Evolutionary conservation across 129 eudicot species (phyloP).

Genomic region (Chrysanthemum makinoi): DNA sequence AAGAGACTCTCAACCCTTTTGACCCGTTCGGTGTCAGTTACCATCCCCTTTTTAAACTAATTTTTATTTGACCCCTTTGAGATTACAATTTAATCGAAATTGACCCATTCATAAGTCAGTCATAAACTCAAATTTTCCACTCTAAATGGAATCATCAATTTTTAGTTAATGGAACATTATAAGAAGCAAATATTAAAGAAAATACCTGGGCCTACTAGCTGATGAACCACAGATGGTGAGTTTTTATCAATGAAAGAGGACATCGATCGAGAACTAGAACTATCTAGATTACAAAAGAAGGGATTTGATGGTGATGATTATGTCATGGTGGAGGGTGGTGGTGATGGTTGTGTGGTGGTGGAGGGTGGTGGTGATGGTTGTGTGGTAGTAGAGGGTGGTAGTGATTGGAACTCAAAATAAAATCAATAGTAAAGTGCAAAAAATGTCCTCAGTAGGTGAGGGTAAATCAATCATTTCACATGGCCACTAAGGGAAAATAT

Average conservation of each 20-base stretch:
- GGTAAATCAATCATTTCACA: too few species aligned
- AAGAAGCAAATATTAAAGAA: constrained; percentile 7
- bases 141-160: background rate
- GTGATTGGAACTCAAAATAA: too few species aligned
- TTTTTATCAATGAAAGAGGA: constrained; percentile 29
- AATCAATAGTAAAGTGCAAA: too few species aligned
- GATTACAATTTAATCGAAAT: background rate
- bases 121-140: background rate
- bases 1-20: background rate
- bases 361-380: too few species aligned
- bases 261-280: constrained; percentile 35
- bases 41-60: background rate
- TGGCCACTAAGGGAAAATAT: too few species aligned
- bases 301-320: too few species aligned
- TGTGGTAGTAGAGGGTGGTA: too few species aligned
- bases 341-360: too few species aligned
- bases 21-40: background rate
- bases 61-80: background rate
- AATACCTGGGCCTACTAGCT: constrained; percentile 38
- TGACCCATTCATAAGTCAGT: background rate
- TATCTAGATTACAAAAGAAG: constrained; percentile 32
- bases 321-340: too few species aligned
- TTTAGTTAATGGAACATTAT: constrained; percentile 1
- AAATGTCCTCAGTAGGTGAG: too few species aligned
- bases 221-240: constrained; percentile 28